Evolutionary conservation across 495 filamentous ascomycete genomes (phyloP).

Genomic region (Neurospora cerealis): DNA sequence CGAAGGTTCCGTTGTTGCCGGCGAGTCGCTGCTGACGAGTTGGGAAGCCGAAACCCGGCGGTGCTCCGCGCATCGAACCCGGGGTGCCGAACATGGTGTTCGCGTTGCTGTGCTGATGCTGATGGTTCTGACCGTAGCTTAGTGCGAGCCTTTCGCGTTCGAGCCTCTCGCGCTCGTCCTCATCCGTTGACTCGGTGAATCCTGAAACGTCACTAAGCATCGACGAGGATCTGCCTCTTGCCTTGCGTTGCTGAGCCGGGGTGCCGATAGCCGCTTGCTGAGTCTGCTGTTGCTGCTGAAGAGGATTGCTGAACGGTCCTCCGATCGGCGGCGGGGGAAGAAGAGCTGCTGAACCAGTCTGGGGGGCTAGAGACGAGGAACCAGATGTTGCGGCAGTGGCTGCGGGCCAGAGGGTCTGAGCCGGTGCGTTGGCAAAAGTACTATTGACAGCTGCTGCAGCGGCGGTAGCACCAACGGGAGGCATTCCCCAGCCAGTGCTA

Average conservation of each 20-base stretch:
- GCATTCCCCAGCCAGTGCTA: constrained; percentile 6
- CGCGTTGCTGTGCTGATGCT: neutral
- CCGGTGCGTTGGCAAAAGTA: neutral
- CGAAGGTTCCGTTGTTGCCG: neutral
- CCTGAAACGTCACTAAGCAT: constrained; percentile 60
- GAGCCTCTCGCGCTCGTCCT: constrained; percentile 16
- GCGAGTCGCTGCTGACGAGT: neutral
- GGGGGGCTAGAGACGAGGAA: neutral
- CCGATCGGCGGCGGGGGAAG: constrained; percentile 9
- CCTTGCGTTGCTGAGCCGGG: constrained; percentile 18
- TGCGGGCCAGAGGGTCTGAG: constrained; percentile 19
- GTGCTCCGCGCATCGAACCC: constrained; percentile 14
- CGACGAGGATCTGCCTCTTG: constrained; percentile 50
- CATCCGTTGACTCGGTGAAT: constrained; percentile 50
- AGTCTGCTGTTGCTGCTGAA: neutral
- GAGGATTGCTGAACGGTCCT: constrained; percentile 15
- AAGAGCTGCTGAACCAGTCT: neutral
- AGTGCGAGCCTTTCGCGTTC: neutral
- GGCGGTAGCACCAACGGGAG: constrained; percentile 4
- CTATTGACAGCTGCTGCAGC: neutral
- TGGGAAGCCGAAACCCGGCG: constrained; percentile 18
- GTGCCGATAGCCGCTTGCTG: constrained; percentile 8
- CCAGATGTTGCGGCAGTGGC: constrained; percentile 12
- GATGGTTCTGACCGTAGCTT: constrained; percentile 1
- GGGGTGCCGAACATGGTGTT: constrained; percentile 2